phyloP scores from a whole-genome alignment of 768 basidiomycete genomes.

The Lenzites betulinus region DNA sequence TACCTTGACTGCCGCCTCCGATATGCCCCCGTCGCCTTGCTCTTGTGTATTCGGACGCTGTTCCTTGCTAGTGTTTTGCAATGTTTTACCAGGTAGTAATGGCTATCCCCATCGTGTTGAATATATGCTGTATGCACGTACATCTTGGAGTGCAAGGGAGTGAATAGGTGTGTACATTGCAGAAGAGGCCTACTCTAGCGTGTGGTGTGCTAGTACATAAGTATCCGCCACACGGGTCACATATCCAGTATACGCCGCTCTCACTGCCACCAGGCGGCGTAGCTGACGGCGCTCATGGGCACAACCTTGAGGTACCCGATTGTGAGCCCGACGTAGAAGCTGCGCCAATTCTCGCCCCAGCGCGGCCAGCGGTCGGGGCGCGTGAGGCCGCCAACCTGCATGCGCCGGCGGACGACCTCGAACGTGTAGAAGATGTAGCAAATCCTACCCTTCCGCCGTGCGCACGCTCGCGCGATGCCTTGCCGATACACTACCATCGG shows the following conservation, averaged over 20 bases:
- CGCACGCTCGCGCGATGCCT: too few species aligned
- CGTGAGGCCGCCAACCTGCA: slow-evolving; percentile 92
- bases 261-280: slow-evolving; percentile 88
- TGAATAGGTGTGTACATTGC: not conserved
- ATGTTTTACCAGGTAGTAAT: not conserved
- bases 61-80: not conserved
- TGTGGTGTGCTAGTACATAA: not conserved
- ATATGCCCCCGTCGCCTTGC: not conserved
- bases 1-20: not conserved
- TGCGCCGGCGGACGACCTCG: slow-evolving; percentile 86
- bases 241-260: slow-evolving; percentile 54
- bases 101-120: not conserved
- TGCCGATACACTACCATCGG: too few species aligned
- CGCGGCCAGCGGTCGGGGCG: slow-evolving; percentile 75
- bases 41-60: not conserved
- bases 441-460: too few species aligned
- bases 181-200: not conserved
- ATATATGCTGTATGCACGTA: slow-evolving; percentile 2
- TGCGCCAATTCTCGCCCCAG: slow-evolving; percentile 84
- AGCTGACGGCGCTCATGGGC: slow-evolving; percentile 95
- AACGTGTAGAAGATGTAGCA: slow-evolving; percentile 95
- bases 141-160: not conserved
- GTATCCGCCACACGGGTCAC: slow-evolving; percentile 28
- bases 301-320: slow-evolving; percentile 94
- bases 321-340: slow-evolving; percentile 88